Percentiles rank a stretch among this genome's conserved stretches.
Evolutionary conservation across 2,329 filamentous ascomycete species (phyloP).

Genomic region (Curvularia hawaiiensis): DNA sequence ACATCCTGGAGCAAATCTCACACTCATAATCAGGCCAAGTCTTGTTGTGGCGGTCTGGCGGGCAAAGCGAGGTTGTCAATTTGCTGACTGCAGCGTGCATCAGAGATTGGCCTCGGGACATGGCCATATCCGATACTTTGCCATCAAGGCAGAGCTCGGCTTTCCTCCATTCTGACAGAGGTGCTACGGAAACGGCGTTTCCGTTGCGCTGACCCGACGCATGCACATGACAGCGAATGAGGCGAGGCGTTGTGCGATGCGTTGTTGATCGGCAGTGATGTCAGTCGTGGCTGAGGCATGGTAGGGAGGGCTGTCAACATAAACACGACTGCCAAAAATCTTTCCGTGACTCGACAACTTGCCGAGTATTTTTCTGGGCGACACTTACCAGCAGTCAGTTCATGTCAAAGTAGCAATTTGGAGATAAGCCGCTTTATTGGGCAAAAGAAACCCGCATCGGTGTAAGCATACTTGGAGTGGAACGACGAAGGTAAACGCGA

Average conservation of each 20-base stretch:
- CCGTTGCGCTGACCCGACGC: conserved; percentile 9
- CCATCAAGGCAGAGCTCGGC: conserved; percentile 1
- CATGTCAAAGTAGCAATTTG: not conserved
- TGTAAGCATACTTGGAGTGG: conserved; percentile 8
- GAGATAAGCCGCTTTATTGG: not conserved
- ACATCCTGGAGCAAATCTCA: conserved; percentile 6
- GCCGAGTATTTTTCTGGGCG: not conserved
- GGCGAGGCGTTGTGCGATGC: conserved; percentile 11
- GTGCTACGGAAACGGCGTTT: not conserved
- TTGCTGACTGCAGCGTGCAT: conserved; percentile 26
- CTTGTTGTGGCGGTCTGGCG: conserved; percentile 19
- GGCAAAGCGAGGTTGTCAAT: conserved; percentile 22
- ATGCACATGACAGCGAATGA: conserved; percentile 18
- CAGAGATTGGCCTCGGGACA: conserved; percentile 12
- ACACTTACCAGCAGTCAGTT: not conserved
- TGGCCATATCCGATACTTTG: conserved; percentile 1
- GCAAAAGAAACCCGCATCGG: conserved; percentile 1
- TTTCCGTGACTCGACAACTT: conserved; percentile 3
- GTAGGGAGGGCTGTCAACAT: conserved; percentile 8
- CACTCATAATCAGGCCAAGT: conserved; percentile 13
- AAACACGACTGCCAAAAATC: conserved; percentile 3
- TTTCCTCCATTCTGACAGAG: conserved; percentile 4
- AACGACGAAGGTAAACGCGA: conserved; percentile 1
- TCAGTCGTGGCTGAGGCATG: conserved; percentile 15
- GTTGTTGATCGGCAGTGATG: conserved; percentile 16